Evolutionary conservation across 257 asterid species (phyloP).

Genomic region (Cordia subcordata): DNA sequence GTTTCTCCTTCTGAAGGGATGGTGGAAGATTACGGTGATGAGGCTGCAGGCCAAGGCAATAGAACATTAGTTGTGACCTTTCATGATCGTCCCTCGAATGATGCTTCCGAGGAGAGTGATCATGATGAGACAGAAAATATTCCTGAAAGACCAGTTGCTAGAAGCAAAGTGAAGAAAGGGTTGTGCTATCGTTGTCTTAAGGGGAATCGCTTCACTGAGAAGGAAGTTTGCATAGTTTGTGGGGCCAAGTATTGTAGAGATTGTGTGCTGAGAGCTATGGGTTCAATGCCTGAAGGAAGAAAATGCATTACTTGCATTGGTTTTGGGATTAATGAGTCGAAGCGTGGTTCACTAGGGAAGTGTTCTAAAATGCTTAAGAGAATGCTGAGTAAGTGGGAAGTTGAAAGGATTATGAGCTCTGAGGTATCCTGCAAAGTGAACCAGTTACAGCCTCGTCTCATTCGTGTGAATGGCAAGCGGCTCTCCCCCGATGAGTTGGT

Average conservation of each 20-base stretch:
- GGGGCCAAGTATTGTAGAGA: constrained; percentile 66
- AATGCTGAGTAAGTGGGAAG: constrained; percentile 33
- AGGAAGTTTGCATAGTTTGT: constrained; percentile 79
- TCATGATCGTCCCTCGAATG: constrained; percentile 28
- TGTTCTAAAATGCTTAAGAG: constrained; percentile 60
- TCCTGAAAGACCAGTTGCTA: constrained; percentile 33
- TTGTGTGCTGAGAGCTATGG: constrained; percentile 90
- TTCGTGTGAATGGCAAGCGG: constrained; percentile 54
- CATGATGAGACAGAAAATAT: constrained; percentile 18
- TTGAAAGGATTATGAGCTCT: constrained; percentile 45
- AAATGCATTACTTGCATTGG: constrained; percentile 72
- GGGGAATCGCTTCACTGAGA: constrained; percentile 47
- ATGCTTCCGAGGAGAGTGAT: constrained; percentile 27
- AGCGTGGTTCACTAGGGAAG: constrained; percentile 63
- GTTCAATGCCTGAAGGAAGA: constrained; percentile 95
- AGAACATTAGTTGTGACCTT: constrained; percentile 44
- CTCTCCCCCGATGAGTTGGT: constrained; percentile 55
- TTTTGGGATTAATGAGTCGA: constrained; percentile 52
- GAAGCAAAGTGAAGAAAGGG: constrained; percentile 49
- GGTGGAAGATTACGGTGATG: constrained; percentile 28
- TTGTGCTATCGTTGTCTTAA: constrained; percentile 56
- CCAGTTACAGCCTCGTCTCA: constrained; percentile 62
- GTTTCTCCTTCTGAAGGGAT: constrained; percentile 21
- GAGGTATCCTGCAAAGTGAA: constrained; percentile 61
- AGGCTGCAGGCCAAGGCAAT: constrained; percentile 24